Conservation (phyloP, 306 rosid species). For the Arachis stenosperma region DNA sequence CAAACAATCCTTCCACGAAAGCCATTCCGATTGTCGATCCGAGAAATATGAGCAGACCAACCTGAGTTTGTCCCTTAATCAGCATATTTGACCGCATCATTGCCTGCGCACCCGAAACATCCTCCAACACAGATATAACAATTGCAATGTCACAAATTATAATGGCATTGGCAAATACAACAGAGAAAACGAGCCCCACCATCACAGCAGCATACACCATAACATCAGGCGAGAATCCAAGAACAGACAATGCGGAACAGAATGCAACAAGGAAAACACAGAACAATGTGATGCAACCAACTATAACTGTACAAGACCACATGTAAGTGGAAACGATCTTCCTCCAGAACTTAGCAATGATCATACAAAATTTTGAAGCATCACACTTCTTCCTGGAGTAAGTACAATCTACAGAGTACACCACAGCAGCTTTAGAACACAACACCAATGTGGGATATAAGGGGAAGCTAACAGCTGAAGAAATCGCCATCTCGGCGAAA, state of each 20-base stretch:
- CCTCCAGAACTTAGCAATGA: constrained; percentile 73
- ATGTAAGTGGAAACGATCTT: constrained; percentile 67
- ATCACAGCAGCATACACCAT: constrained; percentile 65
- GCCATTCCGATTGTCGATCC: constrained; percentile 91
- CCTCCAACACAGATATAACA: constrained; percentile 88
- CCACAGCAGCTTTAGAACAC: constrained; percentile 79
- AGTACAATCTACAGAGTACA: constrained; percentile 84
- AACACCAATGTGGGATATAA: constrained; percentile 67
- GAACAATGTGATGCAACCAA: constrained; percentile 76
- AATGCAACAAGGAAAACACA: constrained; percentile 67
- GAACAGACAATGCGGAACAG: constrained; percentile 65
- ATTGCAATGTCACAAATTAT: constrained; percentile 75
- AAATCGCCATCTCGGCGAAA: constrained; percentile 67
- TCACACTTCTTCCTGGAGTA: constrained; percentile 72
- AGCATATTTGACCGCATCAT: constrained; percentile 69
- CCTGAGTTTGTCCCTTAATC: constrained; percentile 90
- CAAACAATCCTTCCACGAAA: constrained; percentile 90
- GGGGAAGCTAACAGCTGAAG: constrained; percentile 71
- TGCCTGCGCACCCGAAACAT: constrained; percentile 91
- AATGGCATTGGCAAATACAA: constrained; percentile 81
- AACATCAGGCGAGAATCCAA: constrained; percentile 56
- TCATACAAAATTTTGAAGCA: constrained; percentile 55
- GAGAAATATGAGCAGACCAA: constrained; percentile 80
- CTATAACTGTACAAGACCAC: constrained; percentile 68
- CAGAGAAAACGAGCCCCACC: constrained; percentile 72